phyloP scores from a whole-genome alignment of 345 rosid species.

The Nasturtium officinale region DNA sequence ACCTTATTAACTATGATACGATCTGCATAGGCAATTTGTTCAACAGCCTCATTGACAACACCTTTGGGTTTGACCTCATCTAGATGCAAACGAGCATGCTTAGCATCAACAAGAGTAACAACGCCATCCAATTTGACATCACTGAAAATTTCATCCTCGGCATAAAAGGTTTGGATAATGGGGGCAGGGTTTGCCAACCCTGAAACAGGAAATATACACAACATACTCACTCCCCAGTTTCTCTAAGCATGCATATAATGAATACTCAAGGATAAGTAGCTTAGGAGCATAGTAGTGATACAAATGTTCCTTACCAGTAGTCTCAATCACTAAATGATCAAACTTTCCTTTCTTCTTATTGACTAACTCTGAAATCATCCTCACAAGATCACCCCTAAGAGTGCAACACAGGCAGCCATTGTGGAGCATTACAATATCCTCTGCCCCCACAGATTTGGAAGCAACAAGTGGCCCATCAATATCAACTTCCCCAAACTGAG shows the following conservation, averaged over 20 bases:
- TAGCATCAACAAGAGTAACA: constrained; percentile 94
- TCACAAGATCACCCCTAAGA: constrained; percentile 95
- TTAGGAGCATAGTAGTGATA: neutral
- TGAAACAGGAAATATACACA: constrained; percentile 32
- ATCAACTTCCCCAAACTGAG: constrained; percentile 93
- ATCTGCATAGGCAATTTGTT: constrained; percentile 98
- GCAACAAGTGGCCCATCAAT: constrained; percentile 96
- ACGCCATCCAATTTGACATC: constrained; percentile 95
- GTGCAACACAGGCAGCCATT: constrained; percentile 99
- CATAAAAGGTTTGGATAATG: constrained; percentile 94
- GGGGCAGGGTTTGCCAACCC: constrained; percentile 99
- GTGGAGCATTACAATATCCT: constrained; percentile 90
- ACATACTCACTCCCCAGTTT: neutral
- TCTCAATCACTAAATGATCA: constrained; percentile 92
- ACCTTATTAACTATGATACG: constrained; percentile 92
- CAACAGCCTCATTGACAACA: constrained; percentile 92
- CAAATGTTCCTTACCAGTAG: constrained; percentile 60
- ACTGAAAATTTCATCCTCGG: constrained; percentile 77
- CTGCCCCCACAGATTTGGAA: constrained; percentile 82
- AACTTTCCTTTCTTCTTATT: constrained; percentile 78
- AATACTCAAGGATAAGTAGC: neutral
- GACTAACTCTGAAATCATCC: constrained; percentile 88
- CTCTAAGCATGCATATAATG: neutral
- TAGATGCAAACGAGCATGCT: constrained; percentile 81
- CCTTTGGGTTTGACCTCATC: constrained; percentile 90